phyloP scores from a whole-genome alignment of 495 filamentous ascomycete genomes.

The Usnea hakonensis region DNA sequence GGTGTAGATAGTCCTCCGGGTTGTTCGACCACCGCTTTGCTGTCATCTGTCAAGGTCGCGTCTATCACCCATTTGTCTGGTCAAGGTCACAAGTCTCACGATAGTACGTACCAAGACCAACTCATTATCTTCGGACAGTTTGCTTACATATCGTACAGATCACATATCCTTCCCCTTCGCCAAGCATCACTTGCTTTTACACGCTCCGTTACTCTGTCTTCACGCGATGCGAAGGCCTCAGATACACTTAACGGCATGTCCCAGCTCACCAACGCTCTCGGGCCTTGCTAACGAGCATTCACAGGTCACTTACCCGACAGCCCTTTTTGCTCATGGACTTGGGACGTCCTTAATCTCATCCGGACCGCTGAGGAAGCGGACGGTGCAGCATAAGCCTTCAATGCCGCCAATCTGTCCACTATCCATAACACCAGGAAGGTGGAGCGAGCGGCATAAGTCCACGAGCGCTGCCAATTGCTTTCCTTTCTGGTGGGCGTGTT shows the following conservation, averaged over 20 bases:
- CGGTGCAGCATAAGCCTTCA: not conserved
- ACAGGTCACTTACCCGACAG: not conserved
- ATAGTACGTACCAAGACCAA: not conserved
- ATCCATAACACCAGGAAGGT: not conserved
- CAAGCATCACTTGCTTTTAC: not conserved
- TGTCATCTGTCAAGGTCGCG: not conserved
- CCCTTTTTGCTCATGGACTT: not conserved
- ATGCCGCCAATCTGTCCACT: not conserved
- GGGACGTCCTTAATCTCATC: slow-evolving; percentile 1
- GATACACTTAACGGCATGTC: not conserved
- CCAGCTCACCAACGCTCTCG: not conserved
- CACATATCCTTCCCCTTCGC: not conserved
- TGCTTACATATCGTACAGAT: not conserved
- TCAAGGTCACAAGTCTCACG: not conserved
- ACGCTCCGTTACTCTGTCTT: not conserved
- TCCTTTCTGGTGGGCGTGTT: not conserved
- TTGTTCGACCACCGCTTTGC: no score
- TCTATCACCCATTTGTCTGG: not conserved
- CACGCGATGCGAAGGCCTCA: not conserved
- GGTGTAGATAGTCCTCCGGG: not conserved
- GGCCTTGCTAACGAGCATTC: not conserved
- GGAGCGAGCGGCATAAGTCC: not conserved
- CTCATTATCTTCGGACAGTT: no score
- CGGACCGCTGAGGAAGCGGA: not conserved
- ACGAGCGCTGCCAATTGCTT: not conserved